Percentiles rank a stretch among this genome's conserved stretches.
Evolutionary conservation across 73 alveolate species (phyloP).

Genomic region (Tetrahymena elliotti): DNA sequence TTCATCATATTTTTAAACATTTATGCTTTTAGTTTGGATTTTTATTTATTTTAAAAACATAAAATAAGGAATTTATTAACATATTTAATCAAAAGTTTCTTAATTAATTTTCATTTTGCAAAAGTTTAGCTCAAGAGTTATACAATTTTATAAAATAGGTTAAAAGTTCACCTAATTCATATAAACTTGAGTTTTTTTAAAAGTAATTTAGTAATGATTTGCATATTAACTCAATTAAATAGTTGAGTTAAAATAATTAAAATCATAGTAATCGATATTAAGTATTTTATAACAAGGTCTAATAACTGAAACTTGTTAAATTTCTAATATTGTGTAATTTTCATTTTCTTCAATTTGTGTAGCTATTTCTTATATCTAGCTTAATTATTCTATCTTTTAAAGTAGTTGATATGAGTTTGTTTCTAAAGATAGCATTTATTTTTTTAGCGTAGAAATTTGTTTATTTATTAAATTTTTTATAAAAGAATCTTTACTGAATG

Average conservation of each 20-base stretch:
- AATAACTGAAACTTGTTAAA: not conserved
- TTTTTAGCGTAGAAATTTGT: too few relatives aligned
- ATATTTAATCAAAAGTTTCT: not conserved
- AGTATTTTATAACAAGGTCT: not conserved
- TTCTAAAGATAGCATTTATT: not conserved
- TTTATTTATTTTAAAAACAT: not conserved
- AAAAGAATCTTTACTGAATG: not conserved
- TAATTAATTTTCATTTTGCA: not conserved
- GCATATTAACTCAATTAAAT: not conserved
- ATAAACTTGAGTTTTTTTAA: not conserved
- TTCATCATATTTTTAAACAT: not conserved
- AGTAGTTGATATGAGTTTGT: not conserved
- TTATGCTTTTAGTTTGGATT: not conserved
- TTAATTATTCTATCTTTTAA: not conserved
- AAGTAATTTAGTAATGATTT: not conserved
- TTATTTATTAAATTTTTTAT: too few relatives aligned
- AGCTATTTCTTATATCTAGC: not conserved
- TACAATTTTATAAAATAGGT: not conserved
- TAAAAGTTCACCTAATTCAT: not conserved
- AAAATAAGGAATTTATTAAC: not conserved
- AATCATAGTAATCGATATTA: not conserved
- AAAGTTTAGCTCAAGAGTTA: not conserved
- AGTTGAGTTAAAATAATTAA: not conserved
- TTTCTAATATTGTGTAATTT: not conserved
- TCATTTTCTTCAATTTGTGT: not conserved